Evolutionary conservation across 106 monocot species (phyloP).

Genomic region (Triglochin maritima): DNA sequence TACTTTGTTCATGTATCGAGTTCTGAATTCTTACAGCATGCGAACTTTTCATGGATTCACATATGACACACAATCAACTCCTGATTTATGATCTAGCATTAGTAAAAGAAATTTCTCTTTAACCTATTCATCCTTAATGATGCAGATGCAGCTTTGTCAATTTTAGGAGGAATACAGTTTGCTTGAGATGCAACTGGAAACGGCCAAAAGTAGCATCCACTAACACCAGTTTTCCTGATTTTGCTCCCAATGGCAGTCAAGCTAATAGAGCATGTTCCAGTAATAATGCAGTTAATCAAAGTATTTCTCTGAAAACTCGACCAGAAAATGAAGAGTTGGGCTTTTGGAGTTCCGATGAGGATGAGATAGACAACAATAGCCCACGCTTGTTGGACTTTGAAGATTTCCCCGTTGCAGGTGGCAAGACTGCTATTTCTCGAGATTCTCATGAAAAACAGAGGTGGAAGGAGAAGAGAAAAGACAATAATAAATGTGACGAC

Average conservation of each 20-base stretch:
- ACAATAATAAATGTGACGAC: neutral
- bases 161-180: slow-evolving; percentile 54
- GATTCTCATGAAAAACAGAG: neutral
- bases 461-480: neutral
- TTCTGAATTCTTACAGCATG: neutral
- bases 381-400: slow-evolving; percentile 1
- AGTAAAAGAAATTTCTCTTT: slow-evolving; percentile 1
- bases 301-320: neutral
- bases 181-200: slow-evolving; percentile 87
- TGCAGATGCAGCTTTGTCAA: slow-evolving; percentile 80
- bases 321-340: neutral
- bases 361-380: neutral
- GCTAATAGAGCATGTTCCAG: neutral
- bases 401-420: slow-evolving; percentile 6
- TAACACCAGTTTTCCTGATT: slow-evolving; percentile 7
- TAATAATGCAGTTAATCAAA: neutral
- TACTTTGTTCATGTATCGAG: neutral
- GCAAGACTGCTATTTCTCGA: slow-evolving; percentile 2
- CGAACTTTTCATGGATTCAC: neutral
- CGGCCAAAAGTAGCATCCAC: slow-evolving; percentile 41
- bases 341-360: slow-evolving; percentile 7
- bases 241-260: neutral
- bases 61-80: neutral
- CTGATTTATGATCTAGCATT: neutral
- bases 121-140: neutral